Evolutionary conservation across 2,329 filamentous ascomycete species (phyloP).

Genomic region (Daldinia sp.): DNA sequence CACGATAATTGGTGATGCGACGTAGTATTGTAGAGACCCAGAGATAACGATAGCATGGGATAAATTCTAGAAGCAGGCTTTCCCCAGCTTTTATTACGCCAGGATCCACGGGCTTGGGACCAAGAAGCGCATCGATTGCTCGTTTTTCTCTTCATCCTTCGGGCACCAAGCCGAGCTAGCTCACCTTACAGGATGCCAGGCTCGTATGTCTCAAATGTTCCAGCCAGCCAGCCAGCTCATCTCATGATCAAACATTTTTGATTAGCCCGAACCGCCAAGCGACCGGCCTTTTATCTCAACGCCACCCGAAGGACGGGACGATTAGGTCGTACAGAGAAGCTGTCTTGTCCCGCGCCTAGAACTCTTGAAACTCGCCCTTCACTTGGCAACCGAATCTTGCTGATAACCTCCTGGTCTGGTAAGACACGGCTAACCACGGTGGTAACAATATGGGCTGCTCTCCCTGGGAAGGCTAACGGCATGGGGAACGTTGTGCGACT

Average conservation of each 20-base stretch:
- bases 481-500: background rate
- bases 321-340: background rate
- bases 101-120: conserved; percentile 17
- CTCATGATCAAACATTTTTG: conserved; percentile 2
- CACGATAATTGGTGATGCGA: conserved; percentile 23
- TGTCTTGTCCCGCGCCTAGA: conserved; percentile 9
- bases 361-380: conserved; percentile 13
- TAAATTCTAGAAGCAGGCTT: conserved; percentile 35
- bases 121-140: background rate
- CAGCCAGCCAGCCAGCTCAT: background rate
- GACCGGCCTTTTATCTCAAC: background rate
- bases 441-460: background rate
- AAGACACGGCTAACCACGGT: background rate
- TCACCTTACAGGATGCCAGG: conserved; percentile 5
- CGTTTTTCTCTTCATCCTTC: conserved; percentile 12
- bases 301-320: background rate
- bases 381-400: background rate
- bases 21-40: conserved; percentile 18
- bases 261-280: conserved; percentile 9
- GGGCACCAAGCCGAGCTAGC: conserved; percentile 13
- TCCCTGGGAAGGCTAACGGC: background rate
- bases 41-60: conserved; percentile 26
- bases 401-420: background rate
- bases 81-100: conserved; percentile 29
- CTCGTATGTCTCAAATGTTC: conserved; percentile 13